These are phyloP conservation scores for Prunus mongolica DNA, from an alignment of 306 rosid genomes.

Conservation along the genomic window DNA sequence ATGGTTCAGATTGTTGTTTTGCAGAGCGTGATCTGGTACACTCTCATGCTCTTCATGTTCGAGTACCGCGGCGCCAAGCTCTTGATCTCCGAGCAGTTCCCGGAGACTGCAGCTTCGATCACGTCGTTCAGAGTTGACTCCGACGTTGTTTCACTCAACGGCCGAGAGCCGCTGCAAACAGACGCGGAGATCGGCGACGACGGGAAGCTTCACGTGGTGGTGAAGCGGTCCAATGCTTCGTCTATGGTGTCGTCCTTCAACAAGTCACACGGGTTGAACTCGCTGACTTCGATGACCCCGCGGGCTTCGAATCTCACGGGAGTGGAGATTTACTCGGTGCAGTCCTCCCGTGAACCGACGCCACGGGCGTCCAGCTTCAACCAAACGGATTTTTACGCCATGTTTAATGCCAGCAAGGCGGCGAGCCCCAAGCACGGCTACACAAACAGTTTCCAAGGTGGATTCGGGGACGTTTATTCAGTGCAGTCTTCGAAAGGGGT, in stretches of 20 bases:
- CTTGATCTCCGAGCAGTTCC: slow-evolving; percentile 71
- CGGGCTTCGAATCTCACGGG: slow-evolving; percentile 81
- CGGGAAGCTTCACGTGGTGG: slow-evolving; percentile 75
- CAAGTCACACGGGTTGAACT: slow-evolving; percentile 56
- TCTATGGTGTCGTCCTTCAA: slow-evolving; percentile 74
- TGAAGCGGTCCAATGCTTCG: slow-evolving; percentile 55
- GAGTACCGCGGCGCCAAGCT: slow-evolving; percentile 83
- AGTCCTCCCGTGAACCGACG: slow-evolving; percentile 78
- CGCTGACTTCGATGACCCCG: slow-evolving; percentile 62
- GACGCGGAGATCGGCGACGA: slow-evolving; percentile 85
- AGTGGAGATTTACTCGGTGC: slow-evolving; percentile 82
- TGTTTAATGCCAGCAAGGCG: slow-evolving; percentile 76
- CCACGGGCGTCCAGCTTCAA: slow-evolving; percentile 84
- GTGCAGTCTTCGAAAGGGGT: slow-evolving; percentile 67
- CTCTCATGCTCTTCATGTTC: slow-evolving; percentile 73
- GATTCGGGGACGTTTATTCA: slow-evolving; percentile 51
- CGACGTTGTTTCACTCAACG: slow-evolving; percentile 73
- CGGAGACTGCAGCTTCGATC: slow-evolving; percentile 77
- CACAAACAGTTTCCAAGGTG: slow-evolving; percentile 53
- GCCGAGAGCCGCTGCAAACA: slow-evolving; percentile 57
- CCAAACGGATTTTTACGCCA: slow-evolving; percentile 73
- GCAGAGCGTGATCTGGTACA: slow-evolving; percentile 88
- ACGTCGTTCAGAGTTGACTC: slow-evolving; percentile 71
- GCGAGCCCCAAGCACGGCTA: slow-evolving; percentile 77
- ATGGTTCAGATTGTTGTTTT: slow-evolving; percentile 84